Percentiles rank a stretch among this genome's conserved stretches.
Conservation (phyloP, 768 basidiomycete genomes). For the Pisolithus marmoratus region DNA sequence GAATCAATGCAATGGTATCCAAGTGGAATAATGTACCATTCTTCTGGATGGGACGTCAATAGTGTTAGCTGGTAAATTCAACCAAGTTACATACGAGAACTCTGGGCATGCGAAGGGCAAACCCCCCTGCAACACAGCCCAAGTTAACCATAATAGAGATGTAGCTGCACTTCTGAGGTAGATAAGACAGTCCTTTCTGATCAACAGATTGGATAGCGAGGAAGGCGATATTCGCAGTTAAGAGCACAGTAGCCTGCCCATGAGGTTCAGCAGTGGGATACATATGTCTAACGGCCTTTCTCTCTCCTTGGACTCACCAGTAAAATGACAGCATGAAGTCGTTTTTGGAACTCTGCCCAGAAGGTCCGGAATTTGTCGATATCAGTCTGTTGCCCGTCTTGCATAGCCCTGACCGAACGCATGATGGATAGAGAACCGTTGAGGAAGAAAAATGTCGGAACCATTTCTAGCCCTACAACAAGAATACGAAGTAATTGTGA, state of each 20-base stretch:
- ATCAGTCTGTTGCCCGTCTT: no score
- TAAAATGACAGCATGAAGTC: no score
- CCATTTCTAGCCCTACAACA: no score
- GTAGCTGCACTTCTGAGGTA: neutral
- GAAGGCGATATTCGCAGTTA: slow-evolving; percentile 50
- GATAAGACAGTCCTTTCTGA: neutral
- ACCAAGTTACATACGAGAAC: neutral
- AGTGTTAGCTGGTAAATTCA: neutral
- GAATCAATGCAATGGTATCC: neutral
- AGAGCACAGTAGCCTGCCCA: slow-evolving; percentile 40
- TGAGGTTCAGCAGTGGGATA: no score
- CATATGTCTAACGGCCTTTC: no score
- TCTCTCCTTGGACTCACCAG: no score
- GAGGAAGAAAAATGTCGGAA: no score
- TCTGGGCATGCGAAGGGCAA: neutral
- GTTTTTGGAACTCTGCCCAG: no score
- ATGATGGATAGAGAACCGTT: no score
- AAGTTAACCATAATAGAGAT: neutral
- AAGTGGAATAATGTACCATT: neutral
- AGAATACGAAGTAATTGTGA: no score
- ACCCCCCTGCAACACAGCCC: neutral
- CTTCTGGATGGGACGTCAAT: neutral
- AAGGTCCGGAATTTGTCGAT: no score
- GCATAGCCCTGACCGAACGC: no score
- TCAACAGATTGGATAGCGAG: slow-evolving; percentile 38